Base-by-base conservation (phyloP, 768 basidiomycete species). In the Auricularia cornea region DNA sequence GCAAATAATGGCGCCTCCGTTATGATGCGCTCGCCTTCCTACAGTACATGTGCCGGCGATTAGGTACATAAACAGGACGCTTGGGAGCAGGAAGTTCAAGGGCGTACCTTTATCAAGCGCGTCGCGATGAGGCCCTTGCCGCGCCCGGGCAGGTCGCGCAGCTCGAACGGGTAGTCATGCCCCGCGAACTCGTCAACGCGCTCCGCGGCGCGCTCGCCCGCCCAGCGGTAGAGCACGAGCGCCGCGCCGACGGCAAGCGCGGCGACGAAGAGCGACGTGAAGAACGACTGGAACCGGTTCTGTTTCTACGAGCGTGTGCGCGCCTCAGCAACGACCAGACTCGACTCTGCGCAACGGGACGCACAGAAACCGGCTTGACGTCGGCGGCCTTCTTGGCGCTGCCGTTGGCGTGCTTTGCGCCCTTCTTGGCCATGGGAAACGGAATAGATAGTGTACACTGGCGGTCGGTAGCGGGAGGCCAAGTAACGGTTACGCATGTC, bases 51-150 rank as follows among this genome's bases (percentile, higher is more conserved):
- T 14, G 12, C 18, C 16, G 20, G 44, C 23, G 20, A 14, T 18
- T 1, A 48, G 18, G 8, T 40, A 40, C 8, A 40, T 40, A 18
- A 40, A 40, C 38, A 40, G 38, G 8, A 40, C 38, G 18, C n/a
- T n/a, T n/a, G n/a, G n/a, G n/a, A n/a, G n/a, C n/a, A n/a, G n/a
- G n/a, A n/a, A n/a, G n/a, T n/a, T n/a, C n/a, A n/a, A n/a, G n/a
- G n/a, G n/a, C 44, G 23, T 18, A 48, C 28, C 4, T 57, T 57
- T 2, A 86, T 85, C 69, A 83, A 76, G 41, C 84, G 77, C 3
- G 70, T 70, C 2, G 85, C 85, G 48, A 86, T 64, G 31, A 80
- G 71, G 2, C 84, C 85, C 67, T 82, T 85, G 5, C 85, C 84
- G 64, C 74, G 83, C 3, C 81, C 84, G 12, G 80, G 79, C 12